Percentiles rank a stretch among this genome's conserved stretches.
Conservation (phyloP, 2,329 filamentous ascomycete species). For the Ploettnerulaceae sp. region DNA sequence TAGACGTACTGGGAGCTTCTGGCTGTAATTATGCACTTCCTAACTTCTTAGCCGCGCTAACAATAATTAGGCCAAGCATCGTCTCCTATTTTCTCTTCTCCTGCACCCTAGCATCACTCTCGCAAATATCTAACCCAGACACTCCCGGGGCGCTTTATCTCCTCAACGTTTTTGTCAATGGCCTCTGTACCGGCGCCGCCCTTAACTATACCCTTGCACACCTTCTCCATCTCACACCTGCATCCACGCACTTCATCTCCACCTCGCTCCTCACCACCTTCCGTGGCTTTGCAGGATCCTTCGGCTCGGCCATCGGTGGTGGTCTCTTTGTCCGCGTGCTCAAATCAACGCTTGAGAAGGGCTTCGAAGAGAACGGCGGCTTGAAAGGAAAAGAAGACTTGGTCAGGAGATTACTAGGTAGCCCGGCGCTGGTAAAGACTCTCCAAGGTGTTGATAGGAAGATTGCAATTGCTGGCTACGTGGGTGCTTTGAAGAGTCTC, state of each 20-base stretch:
- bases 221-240: constrained; percentile 64
- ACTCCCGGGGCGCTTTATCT: constrained; percentile 52
- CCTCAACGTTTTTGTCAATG: constrained; percentile 61
- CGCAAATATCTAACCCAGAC: constrained; percentile 48
- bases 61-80: constrained; percentile 44
- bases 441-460: constrained; percentile 45
- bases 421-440: constrained; percentile 48
- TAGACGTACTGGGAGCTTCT: constrained; percentile 67
- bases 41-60: background rate
- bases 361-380: constrained; percentile 33
- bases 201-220: constrained; percentile 82
- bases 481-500: constrained; percentile 46
- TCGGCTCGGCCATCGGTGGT: constrained; percentile 74
- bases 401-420: constrained; percentile 51
- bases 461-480: constrained; percentile 50
- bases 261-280: constrained; percentile 75
- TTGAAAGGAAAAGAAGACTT: constrained; percentile 37
- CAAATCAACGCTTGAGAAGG: constrained; percentile 32
- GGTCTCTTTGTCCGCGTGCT: constrained; percentile 41
- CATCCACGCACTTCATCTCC: constrained; percentile 66
- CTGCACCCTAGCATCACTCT: constrained; percentile 52
- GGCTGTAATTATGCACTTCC: constrained; percentile 39
- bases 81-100: constrained; percentile 59
- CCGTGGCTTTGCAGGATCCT: constrained; percentile 74
- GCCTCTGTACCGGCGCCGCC: constrained; percentile 64